Evolutionary conservation across 257 asterid genomes (phyloP).

Genomic region (Solanum pennellii): DNA sequence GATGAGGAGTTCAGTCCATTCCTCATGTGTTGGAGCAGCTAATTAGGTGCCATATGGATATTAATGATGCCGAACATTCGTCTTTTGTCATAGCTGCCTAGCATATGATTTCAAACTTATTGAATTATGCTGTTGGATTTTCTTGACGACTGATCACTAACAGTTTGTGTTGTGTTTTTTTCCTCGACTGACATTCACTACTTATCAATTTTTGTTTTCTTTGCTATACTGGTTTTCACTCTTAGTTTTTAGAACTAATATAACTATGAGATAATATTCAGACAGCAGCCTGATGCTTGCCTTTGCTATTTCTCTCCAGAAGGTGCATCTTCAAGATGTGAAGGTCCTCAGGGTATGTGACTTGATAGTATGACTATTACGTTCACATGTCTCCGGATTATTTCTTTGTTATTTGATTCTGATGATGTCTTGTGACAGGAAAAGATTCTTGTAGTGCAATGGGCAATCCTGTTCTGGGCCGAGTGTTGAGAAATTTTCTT

Average conservation of each 20-base stretch:
- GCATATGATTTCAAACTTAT: conserved; percentile 15
- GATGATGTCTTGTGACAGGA: conserved; percentile 66
- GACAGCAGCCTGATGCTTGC: conserved; percentile 38
- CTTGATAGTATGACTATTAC: not conserved
- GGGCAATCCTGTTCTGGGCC: not conserved
- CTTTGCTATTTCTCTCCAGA: conserved; percentile 21
- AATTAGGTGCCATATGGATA: conserved; percentile 18
- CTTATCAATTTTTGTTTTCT: not conserved
- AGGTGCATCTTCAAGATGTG: conserved; percentile 31
- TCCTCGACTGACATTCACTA: conserved; percentile 14
- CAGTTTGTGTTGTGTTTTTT: conserved; percentile 16
- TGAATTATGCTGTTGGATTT: conserved; percentile 8
- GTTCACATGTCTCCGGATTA: not conserved
- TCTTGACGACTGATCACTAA: conserved; percentile 27
- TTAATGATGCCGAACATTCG: conserved; percentile 40
- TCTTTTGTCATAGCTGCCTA: conserved; percentile 30
- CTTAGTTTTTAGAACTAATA: conserved; percentile 5
- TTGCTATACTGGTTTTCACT: conserved; percentile 13
- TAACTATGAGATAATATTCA: conserved; percentile 19
- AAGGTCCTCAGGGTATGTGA: conserved; percentile 42
- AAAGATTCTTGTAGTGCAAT: conserved; percentile 2
- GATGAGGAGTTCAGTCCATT: conserved; percentile 25
- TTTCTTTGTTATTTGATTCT: conserved; percentile 19
- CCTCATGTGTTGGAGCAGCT: conserved; percentile 24
- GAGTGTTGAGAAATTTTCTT: not conserved